Base-by-base conservation (phyloP, 768 basidiomycete species). In the Clitopilus hobsonii region DNA sequence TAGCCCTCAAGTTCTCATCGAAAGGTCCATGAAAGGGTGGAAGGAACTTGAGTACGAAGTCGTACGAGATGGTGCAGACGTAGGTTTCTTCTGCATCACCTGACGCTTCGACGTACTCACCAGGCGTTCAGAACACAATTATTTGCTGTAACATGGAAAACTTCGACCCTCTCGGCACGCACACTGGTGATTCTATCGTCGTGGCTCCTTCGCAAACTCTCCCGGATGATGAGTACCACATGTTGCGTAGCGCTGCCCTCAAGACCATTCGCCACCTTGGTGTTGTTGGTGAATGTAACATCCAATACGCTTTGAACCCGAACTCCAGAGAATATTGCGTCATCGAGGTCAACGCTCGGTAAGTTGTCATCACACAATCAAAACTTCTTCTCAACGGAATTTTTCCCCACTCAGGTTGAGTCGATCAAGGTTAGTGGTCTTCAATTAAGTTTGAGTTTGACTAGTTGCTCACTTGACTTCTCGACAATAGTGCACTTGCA, bases 121-220 rank as follows among this genome's bases (percentile, higher is more conserved):
- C 23, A 16, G 36, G 45, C n/a, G 32, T 50, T n/a, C 30, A 26
- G 63, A 97, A 98, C 77, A 98, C 95, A 24, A 99, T 99, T 71
- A 98, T 98, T 63, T 98, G 95, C 75, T 98, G 96, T 74, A 95
- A 95, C 72, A 96, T 96, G 93, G 93, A 98, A 74, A 98, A 99
- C 74, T 99, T 99, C 61, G 97, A 99, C 67, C 97, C 97, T 30
- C 88, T 98, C 56, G 97, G 97, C 60, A 98, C 93, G 22, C 97
- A 99, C 70, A 99, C 97, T 18, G 97, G 97, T 61, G 97, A 98
- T 70, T 98, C 97, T 11, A 99, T 99, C 67, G 97, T 99, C 65
- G 94, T 98, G 38, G 97, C 97, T 2, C 97, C 97, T 1, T 98
- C 95, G 3, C 97, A 99, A 71, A 98, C 97, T 0, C 75, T 99